These are phyloP conservation scores for Candida multigemmis DNA, from an alignment of 805 yeast genomes.

Conservation along the genomic window DNA sequence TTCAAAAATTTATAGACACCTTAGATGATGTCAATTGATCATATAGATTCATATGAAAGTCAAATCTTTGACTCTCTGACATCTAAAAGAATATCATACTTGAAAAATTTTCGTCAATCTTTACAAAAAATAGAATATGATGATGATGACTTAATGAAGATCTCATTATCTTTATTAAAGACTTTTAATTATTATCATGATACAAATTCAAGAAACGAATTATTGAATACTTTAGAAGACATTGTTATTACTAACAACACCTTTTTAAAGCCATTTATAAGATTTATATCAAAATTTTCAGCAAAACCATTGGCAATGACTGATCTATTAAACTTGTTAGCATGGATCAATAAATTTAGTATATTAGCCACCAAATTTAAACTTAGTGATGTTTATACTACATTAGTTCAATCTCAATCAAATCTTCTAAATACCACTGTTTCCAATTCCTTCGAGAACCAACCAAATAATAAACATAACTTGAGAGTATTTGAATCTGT, in stretches of 20 bases:
- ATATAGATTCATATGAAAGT: too few species aligned
- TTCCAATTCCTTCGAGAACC: too few species aligned
- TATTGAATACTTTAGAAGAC: slow-evolving; percentile 27
- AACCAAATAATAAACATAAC: too few species aligned
- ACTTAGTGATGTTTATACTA: too few species aligned
- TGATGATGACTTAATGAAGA: slow-evolving; percentile 9
- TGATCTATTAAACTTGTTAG: slow-evolving; percentile 48
- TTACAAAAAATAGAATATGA: slow-evolving; percentile 15
- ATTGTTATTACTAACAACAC: slow-evolving; percentile 21
- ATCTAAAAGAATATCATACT: slow-evolving; percentile 22
- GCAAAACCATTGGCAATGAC: slow-evolving; percentile 34
- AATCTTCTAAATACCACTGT: too few species aligned
- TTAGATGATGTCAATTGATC: too few species aligned
- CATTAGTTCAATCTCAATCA: too few species aligned
- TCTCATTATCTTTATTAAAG: slow-evolving; percentile 27
- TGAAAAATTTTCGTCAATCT: slow-evolving; percentile 17
- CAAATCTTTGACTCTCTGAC: slow-evolving; percentile 25
- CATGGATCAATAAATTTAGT: slow-evolving; percentile 43
- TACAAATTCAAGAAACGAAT: slow-evolving; percentile 34
- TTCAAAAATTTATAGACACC: too few species aligned
- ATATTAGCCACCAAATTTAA: too few species aligned
- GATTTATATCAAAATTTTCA: slow-evolving; percentile 22
- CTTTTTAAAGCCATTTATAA: slow-evolving; percentile 25
- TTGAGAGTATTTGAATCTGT: slow-evolving; percentile 19
- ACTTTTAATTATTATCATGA: slow-evolving; percentile 47